These are phyloP conservation scores for Pelargonium hybrid DNA, from an alignment of 441 rosid genomes.

Conservation along the genomic window DNA sequence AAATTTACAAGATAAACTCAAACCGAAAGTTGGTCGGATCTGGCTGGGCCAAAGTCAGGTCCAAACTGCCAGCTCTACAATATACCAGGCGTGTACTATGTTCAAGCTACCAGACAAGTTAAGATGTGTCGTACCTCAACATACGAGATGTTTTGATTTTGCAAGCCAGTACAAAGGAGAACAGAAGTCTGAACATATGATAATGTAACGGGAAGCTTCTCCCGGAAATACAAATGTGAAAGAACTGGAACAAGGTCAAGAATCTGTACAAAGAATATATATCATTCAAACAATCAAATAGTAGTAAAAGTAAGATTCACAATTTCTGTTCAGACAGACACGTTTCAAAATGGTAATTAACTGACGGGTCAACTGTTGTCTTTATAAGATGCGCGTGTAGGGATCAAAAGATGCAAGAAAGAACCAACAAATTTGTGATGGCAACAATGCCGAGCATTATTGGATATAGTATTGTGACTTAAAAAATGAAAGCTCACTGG, in stretches of 20 bases:
- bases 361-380: not conserved
- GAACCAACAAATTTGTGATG: not conserved
- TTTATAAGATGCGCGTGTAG: not conserved
- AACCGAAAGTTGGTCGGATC: too few species aligned
- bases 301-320: not conserved
- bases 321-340: not conserved
- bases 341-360: not conserved
- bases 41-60: too few species aligned
- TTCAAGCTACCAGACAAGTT: not conserved
- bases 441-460: not conserved
- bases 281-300: not conserved
- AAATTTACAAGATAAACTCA: too few species aligned
- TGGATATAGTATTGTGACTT: not conserved
- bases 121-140: slow-evolving; percentile 49
- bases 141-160: slow-evolving; percentile 45
- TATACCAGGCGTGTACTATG: not conserved
- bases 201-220: slow-evolving; percentile 70
- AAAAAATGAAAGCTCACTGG: not conserved
- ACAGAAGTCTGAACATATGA: slow-evolving; percentile 78
- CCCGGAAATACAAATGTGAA: slow-evolving; percentile 64
- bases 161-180: slow-evolving; percentile 78
- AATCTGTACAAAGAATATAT: slow-evolving; percentile 35
- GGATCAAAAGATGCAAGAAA: not conserved
- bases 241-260: slow-evolving; percentile 52
- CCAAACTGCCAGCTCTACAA: too few species aligned